Evolutionary conservation across 441 rosid genomes (phyloP), one percentile per base, ranked within the genome.

Genomic region (Corymbia citriodora): DNA sequence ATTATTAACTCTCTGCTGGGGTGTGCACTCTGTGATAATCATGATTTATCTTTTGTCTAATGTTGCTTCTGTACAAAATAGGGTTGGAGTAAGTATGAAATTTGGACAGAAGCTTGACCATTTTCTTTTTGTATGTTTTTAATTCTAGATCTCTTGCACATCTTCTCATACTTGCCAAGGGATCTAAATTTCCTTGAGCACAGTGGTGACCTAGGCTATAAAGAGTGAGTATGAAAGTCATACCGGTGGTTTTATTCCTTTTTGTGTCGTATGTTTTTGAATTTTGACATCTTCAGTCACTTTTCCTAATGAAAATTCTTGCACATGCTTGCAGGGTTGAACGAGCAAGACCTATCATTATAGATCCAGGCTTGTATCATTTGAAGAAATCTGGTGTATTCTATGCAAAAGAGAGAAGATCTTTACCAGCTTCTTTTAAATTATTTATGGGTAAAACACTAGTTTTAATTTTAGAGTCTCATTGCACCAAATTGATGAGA

Each of bases 291-390:
- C 29, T n/a, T 53, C 61, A n/a, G 19, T 59, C 68, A 54, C 50
- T 59, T 87, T 36, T 55, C 40, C 45, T 87, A n/a, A 59, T 87
- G 68, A 31, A 36, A 50, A 87, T 59, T 87, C 61, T 55, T n/a
- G 52, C 36, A 25, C 61, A 55, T 19, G 50, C 65, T 93, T 90
- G 88, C 95, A 98, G 99, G 95, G 52, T 93, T 89, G 97, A 97
- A 89, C 94, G 99, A 94, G 99, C 98, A 86, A 96, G 97, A 92
- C 99, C 99, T 25, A 96, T 97, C 89, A 93, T 98, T 57, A 94
- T 97, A 27, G 99, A 98, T 92, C 98, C 99, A 9, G 99, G 98
- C 88, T 93, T 97, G 94, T 98, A 98, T 93, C 98, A 98, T 92
- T 90, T 93, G 70, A 95, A 94, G 93, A 97, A 96, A 93, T 97